Percentiles rank a stretch among this genome's conserved stretches.
These are phyloP conservation scores for Wickerhamomyces bisporus DNA, from an alignment of 805 yeast genomes.

Conservation along the genomic window DNA sequence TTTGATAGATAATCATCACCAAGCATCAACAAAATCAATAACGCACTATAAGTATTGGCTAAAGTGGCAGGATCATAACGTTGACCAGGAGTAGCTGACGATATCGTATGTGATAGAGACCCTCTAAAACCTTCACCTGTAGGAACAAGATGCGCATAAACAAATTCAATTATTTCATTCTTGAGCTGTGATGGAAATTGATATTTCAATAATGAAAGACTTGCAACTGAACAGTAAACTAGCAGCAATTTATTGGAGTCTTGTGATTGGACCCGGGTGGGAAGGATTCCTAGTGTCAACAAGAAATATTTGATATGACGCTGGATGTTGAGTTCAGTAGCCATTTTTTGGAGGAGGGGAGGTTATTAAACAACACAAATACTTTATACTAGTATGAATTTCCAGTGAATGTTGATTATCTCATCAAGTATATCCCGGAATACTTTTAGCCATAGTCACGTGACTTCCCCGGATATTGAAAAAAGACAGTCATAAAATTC, in stretches of 20 bases:
- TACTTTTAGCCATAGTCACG: too few relatives aligned
- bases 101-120: slow-evolving; percentile 39
- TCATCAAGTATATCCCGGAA: too few relatives aligned
- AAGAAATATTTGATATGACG: slow-evolving; percentile 39
- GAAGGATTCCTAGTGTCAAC: slow-evolving; percentile 49
- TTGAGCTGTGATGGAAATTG: slow-evolving; percentile 26
- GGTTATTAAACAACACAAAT: too few relatives aligned
- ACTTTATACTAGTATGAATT: too few relatives aligned
- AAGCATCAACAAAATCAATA: slow-evolving; percentile 50
- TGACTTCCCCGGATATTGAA: too few relatives aligned
- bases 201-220: slow-evolving; percentile 29
- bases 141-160: slow-evolving; percentile 43
- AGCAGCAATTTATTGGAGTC: slow-evolving; percentile 69
- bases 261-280: slow-evolving; percentile 49
- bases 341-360: not conserved
- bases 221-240: slow-evolving; percentile 64
- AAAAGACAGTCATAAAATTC: too few relatives aligned
- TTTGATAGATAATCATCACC: slow-evolving; percentile 35
- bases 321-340: slow-evolving; percentile 1
- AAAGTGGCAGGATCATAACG: slow-evolving; percentile 58
- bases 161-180: slow-evolving; percentile 32
- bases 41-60: slow-evolving; percentile 73
- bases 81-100: slow-evolving; percentile 1
- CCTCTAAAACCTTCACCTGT: slow-evolving; percentile 52
- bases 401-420: too few relatives aligned